Base-by-base conservation (phyloP, 1,139 yeast genomes). In the Citeromyces hawaiiensis region DNA sequence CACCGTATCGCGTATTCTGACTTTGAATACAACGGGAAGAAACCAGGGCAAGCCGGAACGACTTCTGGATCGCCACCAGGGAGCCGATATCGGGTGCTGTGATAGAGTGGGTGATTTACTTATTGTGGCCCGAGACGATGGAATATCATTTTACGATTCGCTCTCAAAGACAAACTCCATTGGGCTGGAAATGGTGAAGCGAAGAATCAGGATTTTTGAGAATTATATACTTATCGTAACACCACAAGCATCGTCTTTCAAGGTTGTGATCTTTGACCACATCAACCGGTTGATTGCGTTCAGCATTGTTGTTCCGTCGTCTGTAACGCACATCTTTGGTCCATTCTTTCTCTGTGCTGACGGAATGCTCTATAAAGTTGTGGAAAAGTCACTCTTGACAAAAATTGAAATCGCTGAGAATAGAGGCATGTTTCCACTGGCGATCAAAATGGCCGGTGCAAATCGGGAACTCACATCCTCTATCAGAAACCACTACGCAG, bases 1-100 rank as follows among this genome's bases (percentile, higher is more conserved):
- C 2, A 76, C 94, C 1, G 78, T 94, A 0, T 72, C 81, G 19
- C 77, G 71, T 47, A 69, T 87, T 1, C 55, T 86, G 40, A 72
- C 88, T 0, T 75, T 86, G n/a, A 68, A 79, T 6, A 86, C 96
- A 1, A 70, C 79, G 1, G 94, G 95, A 1, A 67, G 85, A 47
- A 82, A 83, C 53, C 77, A 74, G 42, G 83, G 88, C 0, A 71
- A 72, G 43, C 80, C 86, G 0, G 76, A 75, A 32, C 61, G 69
- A 17, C 55, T 82, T 1, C 61, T 91, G 27, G 88, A 87, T 29
- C 67, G 67, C 16, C 57, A 60, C 32, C 54, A 61, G 8, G 97
- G 97, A 1, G 82, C 83, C 1, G 83, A 78, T 45, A 60, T 86
- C 41, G 72, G 80, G 38, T 86, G 96, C 51, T 65, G 72, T 35